Conservation (phyloP, 306 rosid species). For the Trifolium repens region DNA sequence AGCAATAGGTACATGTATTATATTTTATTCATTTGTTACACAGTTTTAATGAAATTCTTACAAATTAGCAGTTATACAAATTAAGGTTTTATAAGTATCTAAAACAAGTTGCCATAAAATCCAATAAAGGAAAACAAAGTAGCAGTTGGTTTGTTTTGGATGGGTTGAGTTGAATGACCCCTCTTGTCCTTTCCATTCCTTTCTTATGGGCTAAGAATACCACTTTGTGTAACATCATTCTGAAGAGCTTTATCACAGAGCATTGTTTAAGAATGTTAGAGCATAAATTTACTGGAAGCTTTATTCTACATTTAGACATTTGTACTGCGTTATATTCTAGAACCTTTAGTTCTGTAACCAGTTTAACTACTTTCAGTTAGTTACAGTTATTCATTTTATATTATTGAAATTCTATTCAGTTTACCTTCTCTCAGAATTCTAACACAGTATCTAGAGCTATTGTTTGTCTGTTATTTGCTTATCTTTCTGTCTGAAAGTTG, state of each 20-base stretch:
- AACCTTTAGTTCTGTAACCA: background rate
- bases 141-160: background rate
- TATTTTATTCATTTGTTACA: too few species aligned
- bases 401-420: background rate
- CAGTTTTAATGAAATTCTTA: too few species aligned
- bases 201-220: background rate
- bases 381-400: background rate
- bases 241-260: background rate
- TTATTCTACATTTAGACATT: background rate
- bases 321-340: background rate
- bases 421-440: background rate
- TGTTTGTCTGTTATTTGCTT: background rate
- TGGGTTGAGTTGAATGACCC: background rate
- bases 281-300: background rate
- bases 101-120: background rate
- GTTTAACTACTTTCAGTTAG: background rate
- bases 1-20: too few species aligned
- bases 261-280: conserved; percentile 11
- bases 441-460: background rate
- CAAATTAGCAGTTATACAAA: too few species aligned
- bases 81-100: too few species aligned
- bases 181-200: background rate
- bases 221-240: background rate
- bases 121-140: background rate
- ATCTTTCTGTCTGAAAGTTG: background rate